phyloP scores from a whole-genome alignment of 73 alveolate genomes.

The Paraurostyla sp. region DNA sequence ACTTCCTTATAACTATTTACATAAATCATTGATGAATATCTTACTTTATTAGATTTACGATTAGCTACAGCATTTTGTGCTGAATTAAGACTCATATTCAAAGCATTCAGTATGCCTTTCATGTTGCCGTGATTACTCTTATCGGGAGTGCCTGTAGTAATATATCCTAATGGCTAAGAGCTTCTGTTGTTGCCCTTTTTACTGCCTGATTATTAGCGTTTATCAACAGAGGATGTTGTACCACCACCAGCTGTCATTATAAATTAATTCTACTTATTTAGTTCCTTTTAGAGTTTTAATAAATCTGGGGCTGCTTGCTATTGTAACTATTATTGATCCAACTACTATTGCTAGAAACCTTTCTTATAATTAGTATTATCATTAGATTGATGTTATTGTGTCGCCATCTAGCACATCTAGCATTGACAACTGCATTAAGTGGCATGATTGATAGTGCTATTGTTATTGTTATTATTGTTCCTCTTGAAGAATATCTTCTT shows the following conservation, averaged over 20 bases:
- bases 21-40: too few species aligned
- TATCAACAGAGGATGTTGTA: too few species aligned
- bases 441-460: too few species aligned
- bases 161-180: too few species aligned
- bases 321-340: too few species aligned
- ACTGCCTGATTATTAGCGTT: too few species aligned
- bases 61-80: not conserved
- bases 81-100: not conserved
- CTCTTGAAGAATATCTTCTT: slow-evolving; percentile 14
- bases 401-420: not conserved
- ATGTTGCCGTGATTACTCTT: not conserved
- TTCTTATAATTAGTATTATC: too few species aligned
- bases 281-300: not conserved
- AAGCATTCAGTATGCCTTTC: not conserved
- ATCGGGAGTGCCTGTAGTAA: slow-evolving; percentile 22
- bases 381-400: too few species aligned
- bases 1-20: not conserved
- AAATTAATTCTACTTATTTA: not conserved
- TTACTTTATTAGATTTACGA: not conserved
- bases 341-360: too few species aligned
- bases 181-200: too few species aligned
- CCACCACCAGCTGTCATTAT: too few species aligned
- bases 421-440: slow-evolving; percentile 29
- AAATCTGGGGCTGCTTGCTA: too few species aligned
- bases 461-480: not conserved